Percentiles rank a stretch among this genome's conserved stretches.
These are phyloP conservation scores for Ophiorrhiza pumila DNA, from an alignment of 257 asterid genomes.

Conservation along the genomic window DNA sequence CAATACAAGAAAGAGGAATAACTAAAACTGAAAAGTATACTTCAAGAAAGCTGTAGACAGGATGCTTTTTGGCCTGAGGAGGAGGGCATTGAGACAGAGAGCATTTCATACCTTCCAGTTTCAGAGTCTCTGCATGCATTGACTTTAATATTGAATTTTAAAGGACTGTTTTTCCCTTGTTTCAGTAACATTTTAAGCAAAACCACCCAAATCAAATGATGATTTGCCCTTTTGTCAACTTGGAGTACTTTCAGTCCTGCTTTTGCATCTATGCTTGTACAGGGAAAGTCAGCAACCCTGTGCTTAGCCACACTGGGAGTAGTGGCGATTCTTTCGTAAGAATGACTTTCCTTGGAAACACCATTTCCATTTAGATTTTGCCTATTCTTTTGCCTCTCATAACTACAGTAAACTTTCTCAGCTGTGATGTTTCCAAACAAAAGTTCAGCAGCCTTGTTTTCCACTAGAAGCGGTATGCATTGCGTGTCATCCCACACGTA, in stretches of 20 bases:
- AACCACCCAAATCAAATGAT: slow-evolving; percentile 51
- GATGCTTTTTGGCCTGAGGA: neutral
- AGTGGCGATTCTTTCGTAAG: neutral
- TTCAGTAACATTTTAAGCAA: slow-evolving; percentile 45
- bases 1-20: too few species aligned
- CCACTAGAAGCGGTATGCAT: slow-evolving; percentile 51
- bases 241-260: slow-evolving; percentile 7
- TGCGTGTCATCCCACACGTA: slow-evolving; percentile 63
- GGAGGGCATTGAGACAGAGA: slow-evolving; percentile 48
- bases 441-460: slow-evolving; percentile 58
- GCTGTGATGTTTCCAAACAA: slow-evolving; percentile 59
- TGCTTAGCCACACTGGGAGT: neutral
- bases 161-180: slow-evolving; percentile 52
- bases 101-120: slow-evolving; percentile 59
- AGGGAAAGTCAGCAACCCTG: neutral
- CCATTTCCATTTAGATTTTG: slow-evolving; percentile 7
- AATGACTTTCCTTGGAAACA: neutral
- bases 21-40: neutral
- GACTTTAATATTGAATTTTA: slow-evolving; percentile 46
- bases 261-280: neutral
- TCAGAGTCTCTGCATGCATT: slow-evolving; percentile 45
- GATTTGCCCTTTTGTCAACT: slow-evolving; percentile 24
- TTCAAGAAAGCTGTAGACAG: neutral
- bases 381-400: slow-evolving; percentile 29
- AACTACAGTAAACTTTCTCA: slow-evolving; percentile 44